Evolutionary conservation across 371 early-diverging fungal species (phyloP).

Genomic region (Mucor velutinosus): DNA sequence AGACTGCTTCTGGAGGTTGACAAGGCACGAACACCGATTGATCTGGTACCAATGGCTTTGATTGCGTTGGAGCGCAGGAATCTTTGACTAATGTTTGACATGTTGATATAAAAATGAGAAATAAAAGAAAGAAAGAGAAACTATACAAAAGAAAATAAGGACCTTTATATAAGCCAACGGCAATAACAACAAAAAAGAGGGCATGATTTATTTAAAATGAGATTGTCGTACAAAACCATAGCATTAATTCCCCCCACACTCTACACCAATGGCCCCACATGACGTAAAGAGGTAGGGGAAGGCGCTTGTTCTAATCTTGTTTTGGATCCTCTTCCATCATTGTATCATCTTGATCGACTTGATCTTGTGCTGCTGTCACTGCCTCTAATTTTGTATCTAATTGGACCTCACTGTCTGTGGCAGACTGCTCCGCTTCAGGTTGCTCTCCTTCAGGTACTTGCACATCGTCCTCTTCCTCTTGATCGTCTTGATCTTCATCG

Average conservation of each 20-base stretch:
- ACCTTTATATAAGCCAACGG: neutral
- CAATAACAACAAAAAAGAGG: neutral
- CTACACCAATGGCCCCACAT: neutral
- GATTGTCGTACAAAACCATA: slow-evolving; percentile 1
- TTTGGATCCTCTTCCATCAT: slow-evolving; percentile 18
- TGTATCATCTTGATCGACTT: slow-evolving; percentile 12
- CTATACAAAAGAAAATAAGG: neutral
- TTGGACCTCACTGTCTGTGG: slow-evolving; percentile 48
- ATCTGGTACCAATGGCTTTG: neutral
- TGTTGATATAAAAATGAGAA: neutral
- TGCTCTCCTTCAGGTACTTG: slow-evolving; percentile 1
- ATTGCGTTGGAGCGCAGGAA: neutral
- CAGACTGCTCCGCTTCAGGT: slow-evolving; percentile 1
- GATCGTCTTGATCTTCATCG: slow-evolving; percentile 4
- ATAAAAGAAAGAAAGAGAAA: neutral
- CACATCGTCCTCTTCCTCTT: slow-evolving; percentile 8
- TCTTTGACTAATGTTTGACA: neutral
- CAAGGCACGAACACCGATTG: slow-evolving; percentile 2
- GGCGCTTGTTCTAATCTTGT: neutral
- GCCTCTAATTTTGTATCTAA: slow-evolving; percentile 25
- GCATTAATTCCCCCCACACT: slow-evolving; percentile 1
- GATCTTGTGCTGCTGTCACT: slow-evolving; percentile 16
- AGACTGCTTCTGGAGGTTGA: neutral
- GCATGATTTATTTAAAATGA: slow-evolving; percentile 10
- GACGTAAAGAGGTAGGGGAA: slow-evolving; percentile 5